A percentile compares a stretch with the other conserved stretches of the same genome.
Conservation (phyloP, 2,329 filamentous ascomycete species). For the Monosporascus sp. region DNA sequence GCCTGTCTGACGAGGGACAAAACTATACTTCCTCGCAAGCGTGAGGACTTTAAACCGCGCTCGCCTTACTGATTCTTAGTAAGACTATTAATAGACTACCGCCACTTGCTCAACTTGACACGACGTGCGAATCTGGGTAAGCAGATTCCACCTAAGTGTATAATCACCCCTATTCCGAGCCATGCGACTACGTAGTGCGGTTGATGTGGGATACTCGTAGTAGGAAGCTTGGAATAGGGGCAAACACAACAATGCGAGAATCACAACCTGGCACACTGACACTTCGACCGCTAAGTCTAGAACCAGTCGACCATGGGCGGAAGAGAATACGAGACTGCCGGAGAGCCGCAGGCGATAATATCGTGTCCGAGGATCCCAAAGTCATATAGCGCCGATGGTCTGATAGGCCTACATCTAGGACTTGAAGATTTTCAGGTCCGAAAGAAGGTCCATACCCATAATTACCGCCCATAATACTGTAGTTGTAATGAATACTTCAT, state of each 20-base stretch:
- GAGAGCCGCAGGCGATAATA: not conserved
- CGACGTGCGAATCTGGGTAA: not conserved
- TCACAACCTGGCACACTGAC: not conserved
- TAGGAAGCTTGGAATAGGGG: not conserved
- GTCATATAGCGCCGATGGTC: not conserved
- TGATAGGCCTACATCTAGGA: not conserved
- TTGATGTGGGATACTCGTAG: too few species aligned
- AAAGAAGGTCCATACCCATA: not conserved
- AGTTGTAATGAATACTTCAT: not conserved
- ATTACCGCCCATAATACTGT: not conserved
- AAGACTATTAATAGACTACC: not conserved
- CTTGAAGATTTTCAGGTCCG: not conserved
- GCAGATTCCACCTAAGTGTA: not conserved
- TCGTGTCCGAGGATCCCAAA: not conserved
- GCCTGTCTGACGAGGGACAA: not conserved
- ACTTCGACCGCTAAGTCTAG: not conserved
- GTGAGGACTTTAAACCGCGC: not conserved
- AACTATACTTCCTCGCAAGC: not conserved
- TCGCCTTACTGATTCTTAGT: not conserved
- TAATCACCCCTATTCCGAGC: not conserved
- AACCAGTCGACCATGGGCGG: not conserved
- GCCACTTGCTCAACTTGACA: not conserved
- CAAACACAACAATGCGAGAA: not conserved
- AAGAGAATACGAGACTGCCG: not conserved
- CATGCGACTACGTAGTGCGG: not conserved